phyloP scores from a whole-genome alignment of 495 filamentous ascomycete genomes.

The Penicillium robsamsonii region DNA sequence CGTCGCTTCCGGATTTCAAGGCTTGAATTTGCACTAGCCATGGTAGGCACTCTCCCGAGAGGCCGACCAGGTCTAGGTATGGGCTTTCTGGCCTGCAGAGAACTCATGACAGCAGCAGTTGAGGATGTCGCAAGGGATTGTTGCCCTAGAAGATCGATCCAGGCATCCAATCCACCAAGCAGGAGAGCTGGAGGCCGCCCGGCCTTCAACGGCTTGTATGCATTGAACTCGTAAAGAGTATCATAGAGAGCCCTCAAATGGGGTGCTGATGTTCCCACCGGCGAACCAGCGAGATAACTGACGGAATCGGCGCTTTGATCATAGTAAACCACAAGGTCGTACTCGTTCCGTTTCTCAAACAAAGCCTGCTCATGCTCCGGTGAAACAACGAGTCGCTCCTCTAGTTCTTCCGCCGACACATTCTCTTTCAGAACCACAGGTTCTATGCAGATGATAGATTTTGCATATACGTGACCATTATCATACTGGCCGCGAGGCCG shows the following conservation, averaged over 20 bases:
- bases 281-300: slow-evolving; percentile 47
- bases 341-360: slow-evolving; percentile 74
- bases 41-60: slow-evolving; percentile 49
- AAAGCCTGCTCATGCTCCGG: slow-evolving; percentile 69
- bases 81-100: slow-evolving; percentile 39
- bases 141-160: slow-evolving; percentile 75
- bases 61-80: slow-evolving; percentile 45
- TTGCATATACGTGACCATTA: slow-evolving; percentile 78
- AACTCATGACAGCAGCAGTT: slow-evolving; percentile 51
- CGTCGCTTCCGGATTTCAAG: slow-evolving; percentile 54
- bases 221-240: slow-evolving; percentile 79
- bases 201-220: slow-evolving; percentile 66
- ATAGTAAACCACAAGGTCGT: slow-evolving; percentile 87
- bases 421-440: slow-evolving; percentile 72
- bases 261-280: slow-evolving; percentile 50
- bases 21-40: slow-evolving; percentile 52
- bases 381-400: slow-evolving; percentile 75
- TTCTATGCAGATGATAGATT: slow-evolving; percentile 84
- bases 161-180: slow-evolving; percentile 77
- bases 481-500: slow-evolving; percentile 80
- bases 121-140: slow-evolving; percentile 60
- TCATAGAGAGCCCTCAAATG: slow-evolving; percentile 69
- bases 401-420: slow-evolving; percentile 82
- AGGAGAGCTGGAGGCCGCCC: slow-evolving; percentile 70
- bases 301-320: slow-evolving; percentile 65